phyloP scores from a whole-genome alignment of 2,329 filamentous ascomycete genomes.

The Parastagonospora avenae region DNA sequence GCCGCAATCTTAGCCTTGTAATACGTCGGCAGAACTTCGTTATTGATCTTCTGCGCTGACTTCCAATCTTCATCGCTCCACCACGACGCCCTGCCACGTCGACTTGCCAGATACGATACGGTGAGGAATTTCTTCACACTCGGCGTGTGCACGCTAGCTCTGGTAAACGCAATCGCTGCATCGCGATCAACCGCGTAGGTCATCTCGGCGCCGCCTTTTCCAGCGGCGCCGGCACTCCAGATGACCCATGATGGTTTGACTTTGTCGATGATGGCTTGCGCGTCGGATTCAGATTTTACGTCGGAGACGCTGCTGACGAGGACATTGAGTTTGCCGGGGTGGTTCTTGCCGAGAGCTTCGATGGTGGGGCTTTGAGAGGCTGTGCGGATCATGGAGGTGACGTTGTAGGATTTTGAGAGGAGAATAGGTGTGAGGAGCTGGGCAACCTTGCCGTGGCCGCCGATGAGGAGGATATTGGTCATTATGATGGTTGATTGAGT shows the following conservation, averaged over 20 bases:
- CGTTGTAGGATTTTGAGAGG: constrained; percentile 73
- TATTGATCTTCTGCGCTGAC: constrained; percentile 53
- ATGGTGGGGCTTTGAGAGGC: constrained; percentile 70
- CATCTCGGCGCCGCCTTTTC: constrained; percentile 57
- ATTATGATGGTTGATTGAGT: neutral
- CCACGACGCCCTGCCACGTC: constrained; percentile 56
- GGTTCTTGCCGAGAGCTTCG: constrained; percentile 62
- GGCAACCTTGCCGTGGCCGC: constrained; percentile 81
- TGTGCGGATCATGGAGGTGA: constrained; percentile 78
- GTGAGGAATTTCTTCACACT: constrained; percentile 60
- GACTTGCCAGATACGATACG: constrained; percentile 59
- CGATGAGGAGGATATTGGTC: constrained; percentile 68
- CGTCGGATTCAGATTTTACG: constrained; percentile 66
- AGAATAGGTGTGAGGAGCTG: constrained; percentile 77
- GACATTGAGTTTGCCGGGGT: constrained; percentile 69
- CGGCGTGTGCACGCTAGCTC: constrained; percentile 52
- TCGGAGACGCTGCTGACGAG: constrained; percentile 74
- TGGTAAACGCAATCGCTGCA: constrained; percentile 61
- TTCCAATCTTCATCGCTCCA: constrained; percentile 57
- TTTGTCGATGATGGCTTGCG: constrained; percentile 64
- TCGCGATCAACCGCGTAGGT: constrained; percentile 60
- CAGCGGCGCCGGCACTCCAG: constrained; percentile 69
- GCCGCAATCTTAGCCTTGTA: constrained; percentile 61
- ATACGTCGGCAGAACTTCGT: constrained; percentile 57
- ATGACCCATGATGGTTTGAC: constrained; percentile 70